phyloP scores from a whole-genome alignment of 208 protist species.

The Crithidia brevicula region DNA sequence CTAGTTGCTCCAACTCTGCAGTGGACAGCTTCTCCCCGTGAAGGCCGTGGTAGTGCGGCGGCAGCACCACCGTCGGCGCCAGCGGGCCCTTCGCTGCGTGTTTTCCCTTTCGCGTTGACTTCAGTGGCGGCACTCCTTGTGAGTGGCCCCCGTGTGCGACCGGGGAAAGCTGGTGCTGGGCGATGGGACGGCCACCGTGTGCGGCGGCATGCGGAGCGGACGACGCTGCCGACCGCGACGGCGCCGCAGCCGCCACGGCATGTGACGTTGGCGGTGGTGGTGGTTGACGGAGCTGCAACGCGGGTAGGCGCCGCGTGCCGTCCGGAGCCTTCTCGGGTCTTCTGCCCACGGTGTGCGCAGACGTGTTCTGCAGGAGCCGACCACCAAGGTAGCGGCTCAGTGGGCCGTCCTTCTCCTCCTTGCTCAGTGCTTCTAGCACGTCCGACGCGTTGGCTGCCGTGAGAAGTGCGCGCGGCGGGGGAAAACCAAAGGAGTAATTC shows the following conservation, averaged over 20 bases:
- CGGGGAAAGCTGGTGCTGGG: no score
- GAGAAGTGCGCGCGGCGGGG: conserved; percentile 4
- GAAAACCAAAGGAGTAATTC: conserved; percentile 7
- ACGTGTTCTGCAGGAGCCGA: background rate
- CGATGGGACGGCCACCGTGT: background rate
- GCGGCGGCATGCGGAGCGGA: background rate
- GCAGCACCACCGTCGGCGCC: conserved; percentile 22
- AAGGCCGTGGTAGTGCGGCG: conserved; percentile 33
- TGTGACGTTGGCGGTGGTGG: background rate
- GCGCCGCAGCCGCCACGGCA: background rate
- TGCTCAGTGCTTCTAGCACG: conserved; percentile 4
- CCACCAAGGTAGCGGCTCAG: conserved; percentile 13
- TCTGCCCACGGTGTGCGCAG: background rate
- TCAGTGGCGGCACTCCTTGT: no score
- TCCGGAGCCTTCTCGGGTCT: background rate
- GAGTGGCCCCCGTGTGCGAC: no score
- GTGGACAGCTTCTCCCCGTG: conserved; percentile 34
- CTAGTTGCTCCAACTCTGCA: conserved; percentile 28
- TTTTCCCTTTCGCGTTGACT: background rate
- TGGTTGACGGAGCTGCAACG: background rate
- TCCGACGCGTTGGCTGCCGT: conserved; percentile 1
- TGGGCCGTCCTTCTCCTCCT: conserved; percentile 8
- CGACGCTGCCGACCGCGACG: background rate
- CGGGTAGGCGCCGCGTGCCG: conserved; percentile 4
- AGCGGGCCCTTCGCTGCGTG: background rate